Evolutionary conservation across 139 green algal species (phyloP).

Genomic region (Marvania coccoides): DNA sequence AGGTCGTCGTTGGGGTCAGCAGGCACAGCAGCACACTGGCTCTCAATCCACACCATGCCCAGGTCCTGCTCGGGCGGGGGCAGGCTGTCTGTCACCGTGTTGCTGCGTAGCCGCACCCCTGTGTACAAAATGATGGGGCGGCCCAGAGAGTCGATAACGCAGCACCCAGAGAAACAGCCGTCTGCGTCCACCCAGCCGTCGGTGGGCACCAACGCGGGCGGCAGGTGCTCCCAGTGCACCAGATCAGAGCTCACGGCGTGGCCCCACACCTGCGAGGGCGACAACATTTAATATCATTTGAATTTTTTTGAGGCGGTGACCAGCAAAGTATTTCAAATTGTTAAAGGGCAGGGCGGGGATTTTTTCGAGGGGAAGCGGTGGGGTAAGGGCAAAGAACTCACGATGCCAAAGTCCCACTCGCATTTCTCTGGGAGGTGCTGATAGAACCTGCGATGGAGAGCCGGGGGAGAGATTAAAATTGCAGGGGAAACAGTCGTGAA

Average conservation of each 20-base stretch:
- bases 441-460: constrained; percentile 55
- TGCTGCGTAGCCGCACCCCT: constrained; percentile 61
- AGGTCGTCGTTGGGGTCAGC: constrained; percentile 44
- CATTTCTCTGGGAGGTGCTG: constrained; percentile 58
- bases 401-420: constrained; percentile 76
- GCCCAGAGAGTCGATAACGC: constrained; percentile 41
- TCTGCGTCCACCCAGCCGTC: constrained; percentile 59
- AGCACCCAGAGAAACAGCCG: constrained; percentile 77
- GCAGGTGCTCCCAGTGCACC: constrained; percentile 63
- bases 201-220: constrained; percentile 61
- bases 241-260: constrained; percentile 64
- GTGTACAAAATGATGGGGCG: constrained; percentile 66
- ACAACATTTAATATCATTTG: background rate
- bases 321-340: no score
- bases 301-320: background rate
- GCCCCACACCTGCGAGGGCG: constrained; percentile 50
- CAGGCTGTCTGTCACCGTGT: constrained; percentile 22
- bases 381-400: background rate
- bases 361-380: background rate
- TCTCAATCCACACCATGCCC: constrained; percentile 74
- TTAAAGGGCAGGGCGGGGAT: no score
- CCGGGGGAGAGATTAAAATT: background rate
- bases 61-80: constrained; percentile 39
- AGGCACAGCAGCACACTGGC: constrained; percentile 54
- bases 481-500: background rate